phyloP scores from a whole-genome alignment of 2,329 filamentous ascomycete genomes.

The Paecilomyces formosus region DNA sequence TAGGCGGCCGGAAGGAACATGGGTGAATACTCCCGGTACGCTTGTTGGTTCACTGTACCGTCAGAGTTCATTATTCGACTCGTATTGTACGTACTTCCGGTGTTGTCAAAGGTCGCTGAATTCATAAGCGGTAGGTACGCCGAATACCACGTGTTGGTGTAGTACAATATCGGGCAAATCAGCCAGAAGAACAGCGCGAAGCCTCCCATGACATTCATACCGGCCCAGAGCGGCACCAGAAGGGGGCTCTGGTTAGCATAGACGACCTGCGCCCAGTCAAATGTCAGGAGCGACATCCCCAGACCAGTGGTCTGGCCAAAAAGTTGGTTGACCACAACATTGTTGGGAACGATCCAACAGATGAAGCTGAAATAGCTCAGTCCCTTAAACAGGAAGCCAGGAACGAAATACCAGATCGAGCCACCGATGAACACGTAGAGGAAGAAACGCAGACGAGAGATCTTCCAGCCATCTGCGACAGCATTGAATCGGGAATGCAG shows the following conservation, averaged over 20 bases:
- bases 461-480: conserved; percentile 35
- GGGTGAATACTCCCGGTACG: conserved; percentile 59
- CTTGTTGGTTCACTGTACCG: conserved; percentile 50
- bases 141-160: conserved; percentile 50
- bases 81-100: conserved; percentile 53
- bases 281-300: conserved; percentile 62
- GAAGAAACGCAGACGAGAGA: conserved; percentile 31
- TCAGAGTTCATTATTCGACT: conserved; percentile 51
- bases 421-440: conserved; percentile 24
- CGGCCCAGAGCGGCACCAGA: conserved; percentile 53
- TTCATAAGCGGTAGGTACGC: conserved; percentile 57
- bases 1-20: conserved; percentile 58
- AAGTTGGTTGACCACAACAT: conserved; percentile 61
- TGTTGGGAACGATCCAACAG: conserved; percentile 64
- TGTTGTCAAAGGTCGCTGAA: conserved; percentile 58
- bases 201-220: conserved; percentile 36
- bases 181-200: conserved; percentile 39
- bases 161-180: conserved; percentile 37
- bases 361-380: conserved; percentile 63
- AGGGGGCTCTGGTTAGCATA: conserved; percentile 62
- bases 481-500: conserved; percentile 25
- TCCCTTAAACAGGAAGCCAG: conserved; percentile 61
- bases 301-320: conserved; percentile 64
- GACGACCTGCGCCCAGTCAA: conserved; percentile 67
- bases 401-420: conserved; percentile 35